Percentiles rank a stretch among this genome's conserved stretches.
Conservation (phyloP, 108 stramenopile species). For the Fragilariopsis cylindrus region DNA sequence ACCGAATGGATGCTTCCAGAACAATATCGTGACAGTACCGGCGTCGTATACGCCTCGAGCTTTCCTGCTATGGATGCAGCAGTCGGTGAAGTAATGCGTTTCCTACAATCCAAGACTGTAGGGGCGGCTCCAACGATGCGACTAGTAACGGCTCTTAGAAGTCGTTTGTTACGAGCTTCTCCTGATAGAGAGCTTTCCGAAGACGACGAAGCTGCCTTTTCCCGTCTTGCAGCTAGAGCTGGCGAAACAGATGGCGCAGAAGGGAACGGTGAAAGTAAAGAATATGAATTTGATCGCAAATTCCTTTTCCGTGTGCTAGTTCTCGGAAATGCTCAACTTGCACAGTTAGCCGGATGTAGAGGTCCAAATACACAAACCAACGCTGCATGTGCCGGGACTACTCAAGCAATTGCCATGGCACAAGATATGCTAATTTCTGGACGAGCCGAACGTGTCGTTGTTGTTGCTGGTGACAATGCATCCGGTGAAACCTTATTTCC, state of each 20-base stretch:
- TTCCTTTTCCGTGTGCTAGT: slow-evolving; percentile 96
- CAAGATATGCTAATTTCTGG: slow-evolving; percentile 94
- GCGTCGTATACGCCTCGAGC: slow-evolving; percentile 93
- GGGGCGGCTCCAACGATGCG: slow-evolving; percentile 74
- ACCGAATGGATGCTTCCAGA: slow-evolving; percentile 90
- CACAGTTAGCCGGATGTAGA: slow-evolving; percentile 92
- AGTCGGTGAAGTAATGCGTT: slow-evolving; percentile 94
- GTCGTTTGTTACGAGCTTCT: slow-evolving; percentile 69
- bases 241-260: slow-evolving; percentile 50
- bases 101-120: slow-evolving; percentile 86
- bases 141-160: slow-evolving; percentile 78
- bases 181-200: slow-evolving; percentile 68
- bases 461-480: slow-evolving; percentile 94
- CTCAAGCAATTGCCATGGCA: slow-evolving; percentile 95
- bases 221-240: slow-evolving; percentile 68
- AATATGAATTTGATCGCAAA: slow-evolving; percentile 95
- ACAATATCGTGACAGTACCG: slow-evolving; percentile 89
- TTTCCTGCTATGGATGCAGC: slow-evolving; percentile 98
- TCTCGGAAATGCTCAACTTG: slow-evolving; percentile 95
- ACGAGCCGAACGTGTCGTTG: slow-evolving; percentile 92
- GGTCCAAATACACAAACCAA: slow-evolving; percentile 98
- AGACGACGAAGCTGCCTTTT: slow-evolving; percentile 86
- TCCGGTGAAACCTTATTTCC: slow-evolving; percentile 90
- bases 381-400: slow-evolving; percentile 97
- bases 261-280: slow-evolving; percentile 17